Percentiles rank a stretch among this genome's conserved stretches.
Conservation (phyloP, 2,329 filamentous ascomycete species). For the Diplocarpon rosae region DNA sequence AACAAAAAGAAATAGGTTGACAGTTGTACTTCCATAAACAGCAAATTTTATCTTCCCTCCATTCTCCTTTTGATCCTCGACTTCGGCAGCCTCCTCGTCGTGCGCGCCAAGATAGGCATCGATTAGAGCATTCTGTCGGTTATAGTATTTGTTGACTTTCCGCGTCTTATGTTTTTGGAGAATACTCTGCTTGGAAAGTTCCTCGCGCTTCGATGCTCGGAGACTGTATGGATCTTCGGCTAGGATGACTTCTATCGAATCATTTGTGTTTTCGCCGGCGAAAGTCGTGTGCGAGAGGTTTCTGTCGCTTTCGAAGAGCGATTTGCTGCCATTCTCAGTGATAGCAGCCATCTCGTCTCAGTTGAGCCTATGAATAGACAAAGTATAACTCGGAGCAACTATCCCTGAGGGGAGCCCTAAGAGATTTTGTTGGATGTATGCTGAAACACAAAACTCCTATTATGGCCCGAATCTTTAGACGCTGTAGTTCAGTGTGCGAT, state of each 20-base stretch:
- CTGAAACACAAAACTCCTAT: too few species aligned
- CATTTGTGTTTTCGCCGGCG: too few species aligned
- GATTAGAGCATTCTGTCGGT: conserved; percentile 37
- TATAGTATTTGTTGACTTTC: conserved; percentile 37
- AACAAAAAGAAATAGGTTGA: conserved; percentile 43
- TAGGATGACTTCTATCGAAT: conserved; percentile 1
- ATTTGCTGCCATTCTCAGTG: too few species aligned
- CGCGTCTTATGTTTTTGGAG: conserved; percentile 24
- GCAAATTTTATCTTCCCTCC: conserved; percentile 42
- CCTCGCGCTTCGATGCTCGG: conserved; percentile 23
- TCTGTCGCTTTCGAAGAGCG: too few species aligned
- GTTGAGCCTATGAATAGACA: too few species aligned
- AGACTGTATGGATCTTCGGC: conserved; percentile 29
- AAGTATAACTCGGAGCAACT: too few species aligned
- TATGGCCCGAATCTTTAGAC: too few species aligned
- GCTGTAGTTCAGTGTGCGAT: too few species aligned
- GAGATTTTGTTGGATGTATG: too few species aligned
- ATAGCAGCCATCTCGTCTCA: too few species aligned
- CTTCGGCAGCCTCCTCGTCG: conserved; percentile 41
- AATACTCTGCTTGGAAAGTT: conserved; percentile 31
- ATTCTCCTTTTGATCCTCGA: conserved; percentile 40
- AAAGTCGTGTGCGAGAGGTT: too few species aligned
- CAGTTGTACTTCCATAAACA: conserved; percentile 39
- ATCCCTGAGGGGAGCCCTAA: too few species aligned
- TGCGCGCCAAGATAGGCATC: conserved; percentile 43